These are phyloP conservation scores for Sclerotinia spermophila DNA, from an alignment of 2,329 filamentous ascomycete genomes.

Conservation along the genomic window DNA sequence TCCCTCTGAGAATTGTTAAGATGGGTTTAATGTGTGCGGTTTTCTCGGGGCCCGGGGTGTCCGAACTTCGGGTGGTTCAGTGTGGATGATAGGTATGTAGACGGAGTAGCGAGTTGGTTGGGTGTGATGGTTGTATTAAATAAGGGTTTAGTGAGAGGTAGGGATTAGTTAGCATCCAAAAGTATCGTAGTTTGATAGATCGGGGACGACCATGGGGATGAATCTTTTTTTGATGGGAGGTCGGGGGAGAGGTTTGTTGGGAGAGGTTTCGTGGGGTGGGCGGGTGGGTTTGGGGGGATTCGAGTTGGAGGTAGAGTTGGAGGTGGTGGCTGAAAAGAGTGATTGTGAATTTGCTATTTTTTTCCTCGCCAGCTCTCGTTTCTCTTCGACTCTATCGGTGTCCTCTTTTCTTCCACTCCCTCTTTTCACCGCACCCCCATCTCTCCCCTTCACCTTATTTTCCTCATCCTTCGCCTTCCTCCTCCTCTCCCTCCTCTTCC, in stretches of 20 bases:
- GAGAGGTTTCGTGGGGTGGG: neutral
- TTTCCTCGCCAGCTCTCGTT: neutral
- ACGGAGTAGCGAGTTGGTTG: too few relatives aligned
- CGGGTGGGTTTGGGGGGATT: neutral
- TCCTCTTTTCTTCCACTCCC: neutral
- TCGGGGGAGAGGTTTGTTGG: neutral
- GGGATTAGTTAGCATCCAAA: neutral
- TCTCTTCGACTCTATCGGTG: neutral
- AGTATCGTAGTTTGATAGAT: conserved; percentile 3
- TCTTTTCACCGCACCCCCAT: neutral
- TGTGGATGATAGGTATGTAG: too few relatives aligned
- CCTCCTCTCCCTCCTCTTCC: conserved; percentile 20
- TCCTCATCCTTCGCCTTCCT: conserved; percentile 30
- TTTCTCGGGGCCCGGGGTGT: too few relatives aligned
- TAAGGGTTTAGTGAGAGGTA: too few relatives aligned
- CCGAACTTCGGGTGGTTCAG: too few relatives aligned
- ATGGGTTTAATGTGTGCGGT: too few relatives aligned
- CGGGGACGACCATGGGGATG: neutral
- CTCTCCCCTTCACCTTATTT: neutral
- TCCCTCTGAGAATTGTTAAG: too few relatives aligned
- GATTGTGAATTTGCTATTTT: neutral
- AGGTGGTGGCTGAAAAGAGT: neutral
- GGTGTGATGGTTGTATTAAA: too few relatives aligned
- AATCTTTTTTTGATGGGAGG: neutral
- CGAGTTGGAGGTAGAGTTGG: neutral